A percentile compares a stretch with the other conserved stretches of the same genome.
Evolutionary conservation across 1,284 basidiomycete species (phyloP).

Genomic region (Heliocybe sulcata): DNA sequence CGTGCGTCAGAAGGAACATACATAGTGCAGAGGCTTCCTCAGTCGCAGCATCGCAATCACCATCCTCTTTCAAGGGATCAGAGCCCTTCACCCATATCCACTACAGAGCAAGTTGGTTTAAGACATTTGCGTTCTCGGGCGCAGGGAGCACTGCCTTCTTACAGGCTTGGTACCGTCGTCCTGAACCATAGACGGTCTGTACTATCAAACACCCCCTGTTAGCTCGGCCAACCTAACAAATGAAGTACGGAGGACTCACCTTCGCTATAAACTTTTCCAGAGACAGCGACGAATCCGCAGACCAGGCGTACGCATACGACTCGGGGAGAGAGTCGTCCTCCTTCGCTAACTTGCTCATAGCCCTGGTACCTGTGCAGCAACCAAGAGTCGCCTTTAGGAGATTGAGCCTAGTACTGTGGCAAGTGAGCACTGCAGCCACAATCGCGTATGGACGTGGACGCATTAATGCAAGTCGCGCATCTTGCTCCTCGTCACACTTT

Average conservation of each 20-base stretch:
- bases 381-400: not conserved
- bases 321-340: slow-evolving; percentile 22
- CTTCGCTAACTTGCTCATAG: not conserved
- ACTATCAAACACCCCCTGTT: slow-evolving; percentile 22
- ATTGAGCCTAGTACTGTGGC: not conserved
- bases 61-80: slow-evolving; percentile 17
- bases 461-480: no score
- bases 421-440: not conserved
- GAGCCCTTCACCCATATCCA: slow-evolving; percentile 59
- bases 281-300: slow-evolving; percentile 25
- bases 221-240: no score
- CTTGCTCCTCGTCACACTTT: not conserved
- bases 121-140: no score
- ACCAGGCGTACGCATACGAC: slow-evolving; percentile 39
- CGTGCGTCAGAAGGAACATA: slow-evolving; percentile 16
- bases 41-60: slow-evolving; percentile 25
- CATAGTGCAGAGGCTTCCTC: slow-evolving; percentile 39
- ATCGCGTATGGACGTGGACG: not conserved
- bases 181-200: slow-evolving; percentile 67
- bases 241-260: slow-evolving; percentile 20
- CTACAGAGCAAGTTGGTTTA: no score
- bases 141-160: no score
- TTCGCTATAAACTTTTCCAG: slow-evolving; percentile 41
- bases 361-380: not conserved
- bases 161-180: slow-evolving; percentile 70